Percentiles rank a stretch among this genome's conserved stretches.
These are phyloP conservation scores for Crithidia thermophila DNA, from an alignment of 208 protist genomes.

Conservation along the genomic window DNA sequence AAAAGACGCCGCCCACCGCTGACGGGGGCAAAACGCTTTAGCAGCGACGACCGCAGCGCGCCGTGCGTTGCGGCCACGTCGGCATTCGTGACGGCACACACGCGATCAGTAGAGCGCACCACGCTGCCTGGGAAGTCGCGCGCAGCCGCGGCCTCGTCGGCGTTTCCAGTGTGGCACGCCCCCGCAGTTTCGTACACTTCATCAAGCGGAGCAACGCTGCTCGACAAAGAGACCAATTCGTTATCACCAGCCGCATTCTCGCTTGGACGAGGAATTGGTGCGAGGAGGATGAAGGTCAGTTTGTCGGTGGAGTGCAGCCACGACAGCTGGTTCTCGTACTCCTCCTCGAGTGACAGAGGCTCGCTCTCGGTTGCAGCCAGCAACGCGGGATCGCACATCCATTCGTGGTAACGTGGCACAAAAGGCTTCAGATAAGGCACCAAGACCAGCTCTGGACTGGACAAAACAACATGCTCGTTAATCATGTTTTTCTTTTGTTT, in stretches of 20 bases:
- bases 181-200: neutral
- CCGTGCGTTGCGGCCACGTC: neutral
- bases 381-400: conserved; percentile 83
- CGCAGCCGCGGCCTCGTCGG: neutral
- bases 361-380: conserved; percentile 84
- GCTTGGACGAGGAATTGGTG: too few relatives aligned
- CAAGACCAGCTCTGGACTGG: conserved; percentile 53
- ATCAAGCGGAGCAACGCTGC: neutral
- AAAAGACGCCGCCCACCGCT: conserved; percentile 6
- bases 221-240: neutral
- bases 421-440: conserved; percentile 88
- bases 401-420: conserved; percentile 86
- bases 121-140: conserved; percentile 24
- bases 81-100: neutral
- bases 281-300: conserved; percentile 91
- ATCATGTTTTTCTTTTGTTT: conserved; percentile 76
- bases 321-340: conserved; percentile 85
- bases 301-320: conserved; percentile 87
- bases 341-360: conserved; percentile 82
- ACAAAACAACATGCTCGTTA: conserved; percentile 73
- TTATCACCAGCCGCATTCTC: neutral
- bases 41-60: neutral
- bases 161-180: too few relatives aligned
- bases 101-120: conserved; percentile 6
- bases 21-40: conserved; percentile 25